These are phyloP conservation scores for Trametes villosa DNA, from an alignment of 768 basidiomycete genomes.

Conservation along the genomic window DNA sequence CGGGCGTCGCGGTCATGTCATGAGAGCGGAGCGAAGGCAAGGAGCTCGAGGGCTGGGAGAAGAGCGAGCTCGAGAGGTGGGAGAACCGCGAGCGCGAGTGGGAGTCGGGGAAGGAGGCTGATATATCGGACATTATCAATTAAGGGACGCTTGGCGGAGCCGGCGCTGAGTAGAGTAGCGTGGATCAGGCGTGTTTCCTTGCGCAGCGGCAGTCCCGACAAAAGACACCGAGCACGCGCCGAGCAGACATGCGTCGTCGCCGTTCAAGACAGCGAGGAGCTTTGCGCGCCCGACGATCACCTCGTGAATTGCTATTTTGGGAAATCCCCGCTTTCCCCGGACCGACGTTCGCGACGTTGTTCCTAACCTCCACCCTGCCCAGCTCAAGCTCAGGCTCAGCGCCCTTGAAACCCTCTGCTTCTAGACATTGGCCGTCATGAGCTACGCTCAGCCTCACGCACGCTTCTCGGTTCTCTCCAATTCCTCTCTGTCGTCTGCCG, in stretches of 20 bases:
- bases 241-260: slow-evolving; percentile 5
- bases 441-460: slow-evolving; percentile 63
- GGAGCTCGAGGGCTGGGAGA: slow-evolving; percentile 18
- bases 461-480: slow-evolving; percentile 71
- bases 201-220: background rate
- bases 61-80: slow-evolving; percentile 11
- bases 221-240: background rate
- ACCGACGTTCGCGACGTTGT: background rate
- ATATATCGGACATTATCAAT: slow-evolving; percentile 13
- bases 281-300: slow-evolving; percentile 2
- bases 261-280: slow-evolving; percentile 12
- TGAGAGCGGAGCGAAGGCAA: slow-evolving; percentile 27
- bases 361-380: background rate
- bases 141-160: slow-evolving; percentile 7
- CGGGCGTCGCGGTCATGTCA: slow-evolving; percentile 21
- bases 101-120: slow-evolving; percentile 11
- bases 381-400: background rate
- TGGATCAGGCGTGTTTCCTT: slow-evolving; percentile 6
- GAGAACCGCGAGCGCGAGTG: slow-evolving; percentile 6
- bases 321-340: background rate
- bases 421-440: slow-evolving; percentile 35
- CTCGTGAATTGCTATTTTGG: background rate
- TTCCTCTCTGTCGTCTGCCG: slow-evolving; percentile 53
- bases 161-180: background rate
- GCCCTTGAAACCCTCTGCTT: no score